These are phyloP conservation scores for Pseudogymnoascus sp. DNA, from an alignment of 2,329 filamentous ascomycete species.

Conservation along the genomic window DNA sequence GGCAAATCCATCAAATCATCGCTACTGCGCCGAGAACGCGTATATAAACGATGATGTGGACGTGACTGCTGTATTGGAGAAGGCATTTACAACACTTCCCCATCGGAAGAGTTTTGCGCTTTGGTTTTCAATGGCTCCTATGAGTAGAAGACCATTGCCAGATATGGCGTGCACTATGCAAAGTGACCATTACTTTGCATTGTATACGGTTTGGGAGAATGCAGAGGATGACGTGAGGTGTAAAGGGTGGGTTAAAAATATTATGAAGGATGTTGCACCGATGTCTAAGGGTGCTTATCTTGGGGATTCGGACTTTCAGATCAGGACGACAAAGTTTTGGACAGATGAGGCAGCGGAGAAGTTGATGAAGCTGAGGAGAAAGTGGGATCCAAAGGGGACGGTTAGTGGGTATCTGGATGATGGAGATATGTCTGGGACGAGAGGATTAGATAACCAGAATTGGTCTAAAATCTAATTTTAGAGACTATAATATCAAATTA, in stretches of 20 bases:
- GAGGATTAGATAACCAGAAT: constrained; percentile 35
- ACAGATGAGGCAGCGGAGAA: constrained; percentile 34
- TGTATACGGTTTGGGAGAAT: constrained; percentile 46
- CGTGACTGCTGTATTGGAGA: constrained; percentile 38
- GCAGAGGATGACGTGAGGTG: constrained; percentile 39
- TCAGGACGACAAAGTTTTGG: constrained; percentile 43
- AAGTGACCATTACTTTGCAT: constrained; percentile 49
- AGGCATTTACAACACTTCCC: constrained; percentile 43
- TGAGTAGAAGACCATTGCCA: constrained; percentile 34
- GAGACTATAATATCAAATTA: neutral
- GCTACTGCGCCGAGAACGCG: constrained; percentile 45
- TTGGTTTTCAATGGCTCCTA: constrained; percentile 47
- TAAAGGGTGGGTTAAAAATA: constrained; percentile 37
- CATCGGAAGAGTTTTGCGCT: constrained; percentile 38
- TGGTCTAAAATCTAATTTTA: neutral
- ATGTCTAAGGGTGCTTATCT: constrained; percentile 45
- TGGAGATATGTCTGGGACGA: constrained; percentile 36
- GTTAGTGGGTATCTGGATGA: constrained; percentile 41
- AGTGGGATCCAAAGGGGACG: constrained; percentile 39
- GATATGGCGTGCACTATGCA: constrained; percentile 52
- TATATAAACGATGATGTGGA: constrained; percentile 44
- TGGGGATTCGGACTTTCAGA: constrained; percentile 48
- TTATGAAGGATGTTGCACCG: constrained; percentile 35
- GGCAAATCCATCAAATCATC: constrained; percentile 43
- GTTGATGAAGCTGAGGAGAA: constrained; percentile 37